Evolutionary conservation across 202 grass and related monocot genomes (phyloP).

Genomic region (Sporobolus alterniflorus): DNA sequence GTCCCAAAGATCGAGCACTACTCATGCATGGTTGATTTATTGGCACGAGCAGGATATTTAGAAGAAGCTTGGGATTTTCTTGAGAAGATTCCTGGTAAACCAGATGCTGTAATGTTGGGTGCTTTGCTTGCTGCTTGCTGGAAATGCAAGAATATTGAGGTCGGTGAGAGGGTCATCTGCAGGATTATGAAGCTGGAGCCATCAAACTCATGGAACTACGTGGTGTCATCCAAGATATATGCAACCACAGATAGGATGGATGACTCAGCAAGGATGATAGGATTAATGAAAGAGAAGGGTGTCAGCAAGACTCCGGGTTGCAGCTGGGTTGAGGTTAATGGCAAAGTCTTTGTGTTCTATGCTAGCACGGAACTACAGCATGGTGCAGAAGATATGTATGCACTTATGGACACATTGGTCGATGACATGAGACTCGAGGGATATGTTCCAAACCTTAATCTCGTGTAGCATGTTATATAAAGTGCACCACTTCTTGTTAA

Average conservation of each 20-base stretch:
- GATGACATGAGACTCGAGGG: slow-evolving; percentile 79
- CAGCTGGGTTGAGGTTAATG: slow-evolving; percentile 73
- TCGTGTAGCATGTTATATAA: slow-evolving; percentile 35
- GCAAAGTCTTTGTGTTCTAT: slow-evolving; percentile 78
- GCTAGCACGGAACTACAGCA: slow-evolving; percentile 57
- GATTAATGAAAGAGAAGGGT: slow-evolving; percentile 74
- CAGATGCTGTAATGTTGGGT: slow-evolving; percentile 75
- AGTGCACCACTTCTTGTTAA: neutral
- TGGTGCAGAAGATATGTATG: slow-evolving; percentile 57
- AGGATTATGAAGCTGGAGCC: slow-evolving; percentile 14
- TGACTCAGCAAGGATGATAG: slow-evolving; percentile 74
- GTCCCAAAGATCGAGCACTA: slow-evolving; percentile 76
- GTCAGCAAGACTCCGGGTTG: slow-evolving; percentile 78
- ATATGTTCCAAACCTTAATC: slow-evolving; percentile 65
- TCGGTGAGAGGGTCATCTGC: slow-evolving; percentile 67
- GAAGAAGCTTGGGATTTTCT: slow-evolving; percentile 81
- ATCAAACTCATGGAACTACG: slow-evolving; percentile 41
- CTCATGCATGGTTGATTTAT: slow-evolving; percentile 82
- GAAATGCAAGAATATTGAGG: slow-evolving; percentile 64
- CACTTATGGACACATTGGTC: slow-evolving; percentile 40
- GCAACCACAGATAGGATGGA: slow-evolving; percentile 62
- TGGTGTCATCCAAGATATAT: slow-evolving; percentile 85
- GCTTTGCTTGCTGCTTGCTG: slow-evolving; percentile 72
- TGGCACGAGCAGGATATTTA: slow-evolving; percentile 70
- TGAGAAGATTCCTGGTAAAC: slow-evolving; percentile 63